Evolutionary conservation across 371 early-diverging fungal genomes (phyloP), one percentile per base, ranked within the genome.

Genomic region (Mortierella sp.): DNA sequence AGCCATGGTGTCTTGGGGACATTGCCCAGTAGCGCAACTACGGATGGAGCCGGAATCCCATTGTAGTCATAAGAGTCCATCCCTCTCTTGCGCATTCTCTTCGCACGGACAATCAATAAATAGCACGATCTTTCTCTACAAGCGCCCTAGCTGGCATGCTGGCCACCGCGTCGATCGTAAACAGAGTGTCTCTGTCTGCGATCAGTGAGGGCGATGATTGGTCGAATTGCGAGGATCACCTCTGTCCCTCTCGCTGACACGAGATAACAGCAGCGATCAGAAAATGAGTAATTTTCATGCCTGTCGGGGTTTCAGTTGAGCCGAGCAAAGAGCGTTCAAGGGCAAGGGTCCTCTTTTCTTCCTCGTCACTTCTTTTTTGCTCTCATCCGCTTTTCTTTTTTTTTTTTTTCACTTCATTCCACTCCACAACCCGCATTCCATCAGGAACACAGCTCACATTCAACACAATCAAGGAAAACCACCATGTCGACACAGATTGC

Each of bases 401-500:
- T 16, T 31, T 55, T 43, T 73, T 19, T 43, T 43, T 28, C 54
- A 26, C 69, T 51, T 34, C 71, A 16, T 28, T 43, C 26, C 73
- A n/a, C 57, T 64, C 43, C 31, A 2, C 64, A 31, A 53, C 44
- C 31, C 55, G 53, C 53, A 31, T 40, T 61, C 51, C 40, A 31
- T 26, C 73, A 26, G 61, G n/a, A 14, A 61, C 61, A 61, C 19
- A 19, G 8, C 8, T 61, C 61, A 6, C 46, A 10, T 50, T 55
- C 69, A 31, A 50, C 34, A 6, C 75, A 69, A 11, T 13, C 40
- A 28, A 10, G 26, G 21, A 61, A 8, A 9, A 3, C 13, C 13
- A 53, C 16, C 74, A 80, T 80, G 81, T 75, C 81, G 16, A 24
- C 76, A 31, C 76, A 61, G 59, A 34, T 43, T 54, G n/a, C 37